Base-by-base conservation (phyloP, 148 eudicot genomes). In the Gaultheria prostrata region DNA sequence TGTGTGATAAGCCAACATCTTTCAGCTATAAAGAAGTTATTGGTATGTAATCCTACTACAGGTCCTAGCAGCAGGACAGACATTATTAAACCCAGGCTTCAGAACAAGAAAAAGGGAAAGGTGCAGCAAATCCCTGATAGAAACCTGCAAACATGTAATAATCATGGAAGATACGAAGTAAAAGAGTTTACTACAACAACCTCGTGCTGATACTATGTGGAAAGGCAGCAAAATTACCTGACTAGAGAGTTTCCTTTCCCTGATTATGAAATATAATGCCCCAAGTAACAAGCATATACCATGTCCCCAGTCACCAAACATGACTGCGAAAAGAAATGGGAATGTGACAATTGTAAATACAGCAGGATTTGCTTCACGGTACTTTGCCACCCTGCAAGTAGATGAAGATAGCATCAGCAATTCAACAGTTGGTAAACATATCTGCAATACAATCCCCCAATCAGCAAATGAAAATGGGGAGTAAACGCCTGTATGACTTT, bases 271-370 rank as follows among this genome's bases (percentile, higher is more conserved):
- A 80, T 75, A 90, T 84, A 87, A 81, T 53, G 91, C 84, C 28
- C 89, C 90, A 73, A 88, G 88, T 48, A 90, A 83, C 85, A 90
- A 87, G 86, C 92, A 90, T 84, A 90, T 87, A 61, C 92, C 92
- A 87, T 90, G 92, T n/a, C 92, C 92, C 92, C 92, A 90, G 78
- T 90, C 92, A 30, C 92, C 92, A 88, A 90, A 90, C 92, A 90
- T 90, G 83, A 90, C 92, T 0, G 92, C 92, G 61, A 90, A 90
- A 63, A 90, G 91, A 75, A 90, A 90, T 21, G 92, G 92, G 67
- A 90, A 90, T 4, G 92, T 90, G 70, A 90, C 92, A 71, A 90
- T 84, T 70, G 92, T 90, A 83, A 56, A 90, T 43, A 90, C 90
- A 81, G 88, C 92, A 77, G 92, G 92, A 85, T 90, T 90, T 76